phyloP scores from a whole-genome alignment of 2,329 filamentous ascomycete genomes.

The Tolypocladium sp. region DNA sequence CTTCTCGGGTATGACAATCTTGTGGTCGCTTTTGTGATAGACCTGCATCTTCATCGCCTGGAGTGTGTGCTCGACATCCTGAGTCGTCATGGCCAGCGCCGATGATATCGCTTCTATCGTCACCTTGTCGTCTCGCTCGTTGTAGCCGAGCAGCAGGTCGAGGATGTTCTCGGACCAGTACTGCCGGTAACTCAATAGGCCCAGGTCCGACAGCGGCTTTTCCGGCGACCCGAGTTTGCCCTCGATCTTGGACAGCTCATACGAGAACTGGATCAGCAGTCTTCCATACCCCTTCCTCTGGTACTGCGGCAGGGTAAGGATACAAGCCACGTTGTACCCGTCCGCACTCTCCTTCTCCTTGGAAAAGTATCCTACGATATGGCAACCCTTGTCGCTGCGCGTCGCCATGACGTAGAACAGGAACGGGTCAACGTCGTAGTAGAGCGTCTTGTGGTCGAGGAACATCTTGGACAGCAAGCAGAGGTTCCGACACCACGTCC shows the following conservation, averaged over 20 bases:
- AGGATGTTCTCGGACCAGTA: constrained; percentile 97
- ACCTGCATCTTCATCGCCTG: constrained; percentile 92
- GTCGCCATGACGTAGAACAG: constrained; percentile 97
- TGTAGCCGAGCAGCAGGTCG: constrained; percentile 69
- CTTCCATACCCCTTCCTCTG: constrained; percentile 91
- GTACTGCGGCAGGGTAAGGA: constrained; percentile 90
- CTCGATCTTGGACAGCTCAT: constrained; percentile 92
- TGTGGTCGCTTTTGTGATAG: constrained; percentile 93
- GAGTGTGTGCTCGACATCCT: constrained; percentile 89
- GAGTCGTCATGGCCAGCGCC: constrained; percentile 86
- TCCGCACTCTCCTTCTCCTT: constrained; percentile 98
- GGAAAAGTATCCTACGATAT: constrained; percentile 98
- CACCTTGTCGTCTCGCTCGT: constrained; percentile 59
- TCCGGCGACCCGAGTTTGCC: constrained; percentile 92
- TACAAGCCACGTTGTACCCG: constrained; percentile 96
- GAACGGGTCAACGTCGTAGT: constrained; percentile 99
- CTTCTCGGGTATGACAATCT: constrained; percentile 83
- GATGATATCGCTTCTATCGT: constrained; percentile 80
- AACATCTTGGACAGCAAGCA: constrained; percentile 95
- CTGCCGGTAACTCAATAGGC: constrained; percentile 85
- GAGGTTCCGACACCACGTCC: constrained; percentile 93
- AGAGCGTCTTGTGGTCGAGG: constrained; percentile 93
- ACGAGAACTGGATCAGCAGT: constrained; percentile 92
- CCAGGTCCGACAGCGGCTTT: constrained; percentile 90
- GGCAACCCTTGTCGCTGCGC: constrained; percentile 79